Evolutionary conservation across 805 yeast genomes (phyloP).

Genomic region (Candida chilensis): DNA sequence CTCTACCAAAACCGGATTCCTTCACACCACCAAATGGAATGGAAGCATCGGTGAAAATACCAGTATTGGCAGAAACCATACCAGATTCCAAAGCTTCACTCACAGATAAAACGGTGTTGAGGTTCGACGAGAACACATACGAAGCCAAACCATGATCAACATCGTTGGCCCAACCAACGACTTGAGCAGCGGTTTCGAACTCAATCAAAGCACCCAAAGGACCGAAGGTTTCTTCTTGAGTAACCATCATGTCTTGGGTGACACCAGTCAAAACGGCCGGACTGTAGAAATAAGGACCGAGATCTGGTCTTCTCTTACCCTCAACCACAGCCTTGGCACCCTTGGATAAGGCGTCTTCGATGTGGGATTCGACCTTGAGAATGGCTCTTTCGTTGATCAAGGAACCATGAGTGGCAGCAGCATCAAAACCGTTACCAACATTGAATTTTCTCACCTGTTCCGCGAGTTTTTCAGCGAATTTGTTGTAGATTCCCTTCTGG

Average conservation of each 20-base stretch:
- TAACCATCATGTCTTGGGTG: conserved; percentile 38
- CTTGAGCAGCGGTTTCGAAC: conserved; percentile 47
- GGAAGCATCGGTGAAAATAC: conserved; percentile 45
- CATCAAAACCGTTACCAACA: conserved; percentile 48
- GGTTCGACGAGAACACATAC: conserved; percentile 44
- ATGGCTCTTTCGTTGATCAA: conserved; percentile 42
- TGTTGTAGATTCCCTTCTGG: conserved; percentile 39
- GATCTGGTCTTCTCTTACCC: conserved; percentile 42
- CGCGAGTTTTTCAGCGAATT: conserved; percentile 35
- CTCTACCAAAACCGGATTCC: conserved; percentile 65
- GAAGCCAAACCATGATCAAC: conserved; percentile 51
- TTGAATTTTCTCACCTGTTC: conserved; percentile 34
- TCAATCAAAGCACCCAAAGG: conserved; percentile 52
- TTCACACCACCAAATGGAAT: conserved; percentile 56
- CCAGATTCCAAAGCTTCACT: conserved; percentile 55
- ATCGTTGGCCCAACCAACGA: conserved; percentile 42
- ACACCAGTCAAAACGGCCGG: conserved; percentile 48
- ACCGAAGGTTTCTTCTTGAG: conserved; percentile 56
- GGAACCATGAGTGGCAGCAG: conserved; percentile 45
- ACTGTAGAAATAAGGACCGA: conserved; percentile 43
- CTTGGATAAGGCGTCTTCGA: conserved; percentile 40
- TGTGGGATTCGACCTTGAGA: conserved; percentile 45
- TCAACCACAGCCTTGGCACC: conserved; percentile 39
- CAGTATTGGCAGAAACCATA: conserved; percentile 56
- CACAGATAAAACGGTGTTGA: conserved; percentile 40